phyloP scores from a whole-genome alignment of 441 rosid genomes.

The Euphorbia celastroides region DNA sequence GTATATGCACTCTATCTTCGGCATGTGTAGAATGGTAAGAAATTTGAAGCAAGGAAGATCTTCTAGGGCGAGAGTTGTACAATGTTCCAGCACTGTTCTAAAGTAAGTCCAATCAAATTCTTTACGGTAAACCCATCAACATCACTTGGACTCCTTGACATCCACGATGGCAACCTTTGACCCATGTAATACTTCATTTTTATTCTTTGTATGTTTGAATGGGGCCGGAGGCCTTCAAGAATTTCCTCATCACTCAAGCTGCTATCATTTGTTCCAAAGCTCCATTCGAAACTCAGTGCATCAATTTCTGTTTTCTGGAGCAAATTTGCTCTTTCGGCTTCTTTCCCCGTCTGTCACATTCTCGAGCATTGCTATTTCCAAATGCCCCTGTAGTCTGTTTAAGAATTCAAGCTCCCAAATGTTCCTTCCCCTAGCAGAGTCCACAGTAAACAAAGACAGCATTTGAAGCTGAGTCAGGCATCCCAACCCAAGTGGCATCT shows the following conservation, averaged over 20 bases:
- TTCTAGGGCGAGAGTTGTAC: conserved; percentile 18
- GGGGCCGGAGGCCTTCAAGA: neutral
- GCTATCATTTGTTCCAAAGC: neutral
- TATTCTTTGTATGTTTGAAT: conserved; percentile 15
- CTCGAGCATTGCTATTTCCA: conserved; percentile 12
- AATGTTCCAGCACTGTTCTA: neutral
- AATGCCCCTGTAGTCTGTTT: conserved; percentile 17
- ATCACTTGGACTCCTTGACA: neutral
- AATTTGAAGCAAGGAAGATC: no score
- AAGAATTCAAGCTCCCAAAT: conserved; percentile 20
- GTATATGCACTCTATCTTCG: no score
- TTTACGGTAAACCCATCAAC: no score
- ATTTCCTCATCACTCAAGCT: neutral
- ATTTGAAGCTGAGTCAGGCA: neutral
- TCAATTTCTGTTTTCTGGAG: neutral
- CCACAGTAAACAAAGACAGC: conserved; percentile 16
- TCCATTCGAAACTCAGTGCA: neutral
- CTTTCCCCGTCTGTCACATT: conserved; percentile 2
- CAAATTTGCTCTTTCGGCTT: conserved; percentile 20
- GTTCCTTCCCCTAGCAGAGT: conserved; percentile 2
- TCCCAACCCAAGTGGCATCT: neutral
- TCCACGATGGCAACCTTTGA: conserved; percentile 25
- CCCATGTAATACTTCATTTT: conserved; percentile 13
- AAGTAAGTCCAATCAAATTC: conserved; percentile 13
- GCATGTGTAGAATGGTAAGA: no score